These are phyloP conservation scores for Eucalyptus paniculata DNA, from an alignment of 345 rosid species.

Conservation along the genomic window DNA sequence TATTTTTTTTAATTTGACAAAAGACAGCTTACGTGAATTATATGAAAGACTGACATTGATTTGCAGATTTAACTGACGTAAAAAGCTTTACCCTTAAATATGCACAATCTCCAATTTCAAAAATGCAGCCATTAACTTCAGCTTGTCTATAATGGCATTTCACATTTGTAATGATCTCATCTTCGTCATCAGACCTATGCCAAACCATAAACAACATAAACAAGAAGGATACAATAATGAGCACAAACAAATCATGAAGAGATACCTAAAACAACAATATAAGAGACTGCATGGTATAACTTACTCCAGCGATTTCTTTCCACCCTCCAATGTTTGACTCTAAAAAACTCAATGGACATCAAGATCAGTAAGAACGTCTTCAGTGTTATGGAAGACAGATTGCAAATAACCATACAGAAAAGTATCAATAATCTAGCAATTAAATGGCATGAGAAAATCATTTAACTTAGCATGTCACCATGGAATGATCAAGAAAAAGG, in stretches of 20 bases:
- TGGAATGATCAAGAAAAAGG: background rate
- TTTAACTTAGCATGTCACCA: background rate
- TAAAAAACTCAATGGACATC: constrained; percentile 21
- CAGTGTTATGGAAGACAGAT: background rate
- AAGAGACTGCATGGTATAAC: constrained; percentile 21
- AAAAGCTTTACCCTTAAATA: constrained; percentile 37
- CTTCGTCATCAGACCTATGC: constrained; percentile 45
- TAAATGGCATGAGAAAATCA: background rate
- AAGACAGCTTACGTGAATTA: background rate
- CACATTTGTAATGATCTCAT: constrained; percentile 70
- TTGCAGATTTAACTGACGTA: constrained; percentile 1
- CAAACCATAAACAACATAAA: background rate
- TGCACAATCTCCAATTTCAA: constrained; percentile 69
- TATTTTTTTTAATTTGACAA: background rate
- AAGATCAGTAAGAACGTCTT: background rate
- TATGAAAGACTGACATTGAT: background rate
- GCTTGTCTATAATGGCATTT: constrained; percentile 82
- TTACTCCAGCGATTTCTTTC: constrained; percentile 2
- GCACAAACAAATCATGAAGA: background rate
- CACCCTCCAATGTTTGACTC: constrained; percentile 28
- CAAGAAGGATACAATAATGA: background rate
- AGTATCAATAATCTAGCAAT: background rate
- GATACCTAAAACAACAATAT: background rate
- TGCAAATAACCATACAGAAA: background rate
- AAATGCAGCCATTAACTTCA: constrained; percentile 28